Conservation (phyloP, 345 rosid genomes). For the Kandelia obovata region DNA sequence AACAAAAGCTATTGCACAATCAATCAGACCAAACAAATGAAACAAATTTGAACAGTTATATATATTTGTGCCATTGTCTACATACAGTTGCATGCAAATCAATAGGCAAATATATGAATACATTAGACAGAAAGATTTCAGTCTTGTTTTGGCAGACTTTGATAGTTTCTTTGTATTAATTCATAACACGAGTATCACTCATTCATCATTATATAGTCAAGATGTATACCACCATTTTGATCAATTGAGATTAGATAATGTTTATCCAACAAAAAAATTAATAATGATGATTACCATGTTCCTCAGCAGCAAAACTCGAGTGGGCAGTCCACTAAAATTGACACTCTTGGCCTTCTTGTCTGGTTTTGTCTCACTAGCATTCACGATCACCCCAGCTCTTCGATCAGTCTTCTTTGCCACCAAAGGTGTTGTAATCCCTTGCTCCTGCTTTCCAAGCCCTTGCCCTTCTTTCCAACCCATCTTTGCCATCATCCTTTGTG, state of each 20-base stretch:
- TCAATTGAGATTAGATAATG: background rate
- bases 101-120: no score
- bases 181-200: no score
- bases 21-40: no score
- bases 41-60: no score
- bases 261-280: background rate
- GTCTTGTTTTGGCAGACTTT: no score
- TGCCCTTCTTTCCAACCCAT: constrained; percentile 99
- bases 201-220: no score
- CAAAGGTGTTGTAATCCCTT: constrained; percentile 94
- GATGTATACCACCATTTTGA: background rate
- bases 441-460: constrained; percentile 93
- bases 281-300: constrained; percentile 58
- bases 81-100: no score
- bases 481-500: constrained; percentile 99
- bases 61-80: no score
- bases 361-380: constrained; percentile 67
- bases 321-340: constrained; percentile 66
- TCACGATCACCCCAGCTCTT: constrained; percentile 98
- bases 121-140: no score
- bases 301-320: constrained; percentile 71
- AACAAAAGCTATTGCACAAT: no score
- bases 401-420: constrained; percentile 97
- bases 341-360: constrained; percentile 93
- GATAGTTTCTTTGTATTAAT: no score